Conservation (phyloP, 2,329 filamentous ascomycete genomes). For the Raffaelea ambrosiae region DNA sequence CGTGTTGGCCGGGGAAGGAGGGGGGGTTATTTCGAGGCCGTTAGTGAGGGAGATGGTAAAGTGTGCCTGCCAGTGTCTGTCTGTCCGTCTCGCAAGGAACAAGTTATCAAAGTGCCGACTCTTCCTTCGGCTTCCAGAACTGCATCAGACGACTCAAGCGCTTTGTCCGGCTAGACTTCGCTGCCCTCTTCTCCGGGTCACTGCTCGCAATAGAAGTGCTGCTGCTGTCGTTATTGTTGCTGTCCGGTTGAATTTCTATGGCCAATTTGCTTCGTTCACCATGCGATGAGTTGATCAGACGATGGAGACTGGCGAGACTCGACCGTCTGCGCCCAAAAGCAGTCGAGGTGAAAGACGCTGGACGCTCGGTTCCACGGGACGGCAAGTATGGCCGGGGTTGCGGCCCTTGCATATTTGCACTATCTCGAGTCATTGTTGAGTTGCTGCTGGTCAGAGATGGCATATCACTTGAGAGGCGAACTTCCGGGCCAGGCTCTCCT, state of each 20-base stretch:
- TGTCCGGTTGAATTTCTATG: conserved; percentile 53
- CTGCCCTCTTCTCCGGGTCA: conserved; percentile 48
- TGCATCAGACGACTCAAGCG: conserved; percentile 67
- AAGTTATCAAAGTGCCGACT: conserved; percentile 1
- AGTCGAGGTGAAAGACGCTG: conserved; percentile 52
- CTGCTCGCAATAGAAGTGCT: not conserved
- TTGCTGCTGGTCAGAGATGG: conserved; percentile 69
- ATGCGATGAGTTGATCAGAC: conserved; percentile 66
- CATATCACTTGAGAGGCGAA: conserved; percentile 60
- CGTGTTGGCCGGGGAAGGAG: not conserved
- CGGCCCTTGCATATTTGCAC: conserved; percentile 34
- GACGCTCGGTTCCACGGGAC: conserved; percentile 44
- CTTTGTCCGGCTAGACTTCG: conserved; percentile 55
- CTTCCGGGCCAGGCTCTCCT: conserved; percentile 65
- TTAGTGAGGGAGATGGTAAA: no score
- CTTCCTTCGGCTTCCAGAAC: conserved; percentile 63
- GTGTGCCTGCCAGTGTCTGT: no score
- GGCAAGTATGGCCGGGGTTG: conserved; percentile 40
- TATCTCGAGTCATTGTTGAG: conserved; percentile 68
- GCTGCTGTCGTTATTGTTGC: conserved; percentile 9
- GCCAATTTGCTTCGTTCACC: conserved; percentile 68
- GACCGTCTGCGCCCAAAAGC: conserved; percentile 63
- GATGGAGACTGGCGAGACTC: conserved; percentile 68
- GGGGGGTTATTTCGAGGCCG: not conserved
- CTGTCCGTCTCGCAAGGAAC: no score